Conservation (phyloP, 2,329 filamentous ascomycete genomes). For the Stagonosporopsis vannaccii region DNA sequence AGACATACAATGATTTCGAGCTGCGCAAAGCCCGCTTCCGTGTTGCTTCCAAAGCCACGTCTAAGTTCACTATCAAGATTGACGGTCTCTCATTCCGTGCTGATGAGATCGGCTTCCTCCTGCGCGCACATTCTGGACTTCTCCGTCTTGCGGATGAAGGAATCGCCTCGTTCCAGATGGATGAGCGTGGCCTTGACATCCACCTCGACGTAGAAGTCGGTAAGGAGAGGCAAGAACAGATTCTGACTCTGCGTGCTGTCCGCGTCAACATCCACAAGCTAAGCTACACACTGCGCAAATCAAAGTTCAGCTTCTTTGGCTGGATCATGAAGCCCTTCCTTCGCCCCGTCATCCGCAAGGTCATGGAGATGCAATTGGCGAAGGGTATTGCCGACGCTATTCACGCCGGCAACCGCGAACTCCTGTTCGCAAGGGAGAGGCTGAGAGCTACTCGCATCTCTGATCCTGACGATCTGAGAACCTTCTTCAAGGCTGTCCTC, state of each 20-base stretch:
- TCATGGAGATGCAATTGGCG: slow-evolving; percentile 80
- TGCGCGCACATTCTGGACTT: slow-evolving; percentile 78
- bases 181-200: slow-evolving; percentile 86
- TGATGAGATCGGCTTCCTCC: slow-evolving; percentile 88
- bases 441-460: slow-evolving; percentile 85
- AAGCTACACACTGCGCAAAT: slow-evolving; percentile 76
- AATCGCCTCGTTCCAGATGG: slow-evolving; percentile 83
- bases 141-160: slow-evolving; percentile 81
- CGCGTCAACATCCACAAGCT: slow-evolving; percentile 86
- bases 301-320: slow-evolving; percentile 76
- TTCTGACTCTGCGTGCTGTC: slow-evolving; percentile 78
- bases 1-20: slow-evolving; percentile 86
- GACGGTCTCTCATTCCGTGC: slow-evolving; percentile 85
- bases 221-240: slow-evolving; percentile 78
- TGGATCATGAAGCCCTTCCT: slow-evolving; percentile 88
- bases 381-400: slow-evolving; percentile 73
- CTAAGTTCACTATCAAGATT: slow-evolving; percentile 77
- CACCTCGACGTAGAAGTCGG: slow-evolving; percentile 84
- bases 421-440: slow-evolving; percentile 85
- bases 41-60: slow-evolving; percentile 72
- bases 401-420: slow-evolving; percentile 79
- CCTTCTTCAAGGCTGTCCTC: slow-evolving; percentile 83
- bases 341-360: slow-evolving; percentile 78
- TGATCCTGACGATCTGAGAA: slow-evolving; percentile 78
- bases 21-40: slow-evolving; percentile 78